Base-by-base conservation (phyloP, 2,329 filamentous ascomycete genomes). In the Neobulgaria alba region DNA sequence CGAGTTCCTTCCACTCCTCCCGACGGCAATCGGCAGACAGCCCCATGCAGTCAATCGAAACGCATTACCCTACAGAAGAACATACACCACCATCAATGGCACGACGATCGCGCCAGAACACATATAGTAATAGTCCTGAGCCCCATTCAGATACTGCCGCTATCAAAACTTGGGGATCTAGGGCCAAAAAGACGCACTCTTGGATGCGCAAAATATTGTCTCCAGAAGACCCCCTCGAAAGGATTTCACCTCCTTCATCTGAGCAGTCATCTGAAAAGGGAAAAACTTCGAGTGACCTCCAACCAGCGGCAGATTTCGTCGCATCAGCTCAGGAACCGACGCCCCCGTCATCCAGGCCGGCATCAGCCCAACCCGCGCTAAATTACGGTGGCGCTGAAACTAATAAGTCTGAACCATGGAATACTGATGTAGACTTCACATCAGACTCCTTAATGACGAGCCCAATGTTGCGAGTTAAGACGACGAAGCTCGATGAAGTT, bases 361-460 rank as follows among this genome's bases (percentile, higher is more conserved):
- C 40, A n/a, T 54, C 52, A 23, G 47, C 45, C 33, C 46, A 49
- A 37, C 45, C 48, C 17, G 43, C 31, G 12, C 37, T 35, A 31
- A 20, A 29, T 5, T 46, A 43, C n/a, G 40, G 44, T 15, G 47
- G 50, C 36, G 48, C 50, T 38, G 48, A 49, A 35, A 45, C 38
- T 31, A 37, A 38, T 17, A 30, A 46, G 3, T 10, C 7, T 26
- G 23, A 39, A n/a, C 29, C 26, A n/a, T 57, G 52, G 51, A 41
- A 52, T 38, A 50, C 50, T 18, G 55, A 57, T 23, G 32, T 53
- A 8, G 55, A 59, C 29, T 58, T 59, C 39, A 57, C 54, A 3
- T 48, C 53, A 14, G 43, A 43, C 12, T 56, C 51, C 18, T 29
- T 57, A 15, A 45, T 43, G 35, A 48, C 41, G 10, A 58, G 54